Conservation (phyloP, 192 early-diverging fungal genomes). For the Phycomyces blakesleeanus region DNA sequence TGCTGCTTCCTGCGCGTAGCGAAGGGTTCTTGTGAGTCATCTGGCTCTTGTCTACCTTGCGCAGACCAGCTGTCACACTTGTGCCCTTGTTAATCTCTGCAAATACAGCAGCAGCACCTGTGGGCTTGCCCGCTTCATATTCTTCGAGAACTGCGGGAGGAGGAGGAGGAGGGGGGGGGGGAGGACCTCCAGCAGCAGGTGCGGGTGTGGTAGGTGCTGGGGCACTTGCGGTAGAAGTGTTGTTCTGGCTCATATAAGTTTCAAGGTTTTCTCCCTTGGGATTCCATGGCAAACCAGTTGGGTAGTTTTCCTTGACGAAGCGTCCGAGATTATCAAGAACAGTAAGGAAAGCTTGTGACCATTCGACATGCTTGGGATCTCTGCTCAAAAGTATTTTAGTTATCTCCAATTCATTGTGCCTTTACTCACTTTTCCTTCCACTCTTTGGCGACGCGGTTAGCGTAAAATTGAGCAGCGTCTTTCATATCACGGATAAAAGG, state of each 20-base stretch:
- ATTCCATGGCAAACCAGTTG: constrained; percentile 91
- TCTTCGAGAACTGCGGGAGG: constrained; percentile 30
- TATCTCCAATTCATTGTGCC: not conserved
- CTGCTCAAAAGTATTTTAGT: constrained; percentile 27
- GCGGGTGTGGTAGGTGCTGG: constrained; percentile 40
- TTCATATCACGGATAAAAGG: constrained; percentile 86
- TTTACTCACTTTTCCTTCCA: constrained; percentile 77
- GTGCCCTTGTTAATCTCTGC: constrained; percentile 82
- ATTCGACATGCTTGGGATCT: constrained; percentile 79
- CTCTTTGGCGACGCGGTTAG: constrained; percentile 85
- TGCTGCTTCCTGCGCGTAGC: constrained; percentile 64
- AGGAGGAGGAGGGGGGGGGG: constrained; percentile 55
- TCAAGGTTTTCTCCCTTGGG: constrained; percentile 65
- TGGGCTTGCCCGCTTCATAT: constrained; percentile 12
- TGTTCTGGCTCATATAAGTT: constrained; percentile 30
- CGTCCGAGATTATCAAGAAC: constrained; percentile 71
- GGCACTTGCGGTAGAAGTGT: constrained; percentile 35
- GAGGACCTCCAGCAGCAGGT: constrained; percentile 40
- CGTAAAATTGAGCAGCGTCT: constrained; percentile 89
- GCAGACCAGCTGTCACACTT: constrained; percentile 70
- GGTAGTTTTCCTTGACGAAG: constrained; percentile 88
- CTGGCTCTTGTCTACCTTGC: constrained; percentile 90
- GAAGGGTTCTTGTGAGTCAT: constrained; percentile 99
- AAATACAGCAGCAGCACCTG: constrained; percentile 66
- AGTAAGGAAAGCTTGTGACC: constrained; percentile 69